Evolutionary conservation across 768 basidiomycete genomes (phyloP).

Genomic region (Royoungia palumana): DNA sequence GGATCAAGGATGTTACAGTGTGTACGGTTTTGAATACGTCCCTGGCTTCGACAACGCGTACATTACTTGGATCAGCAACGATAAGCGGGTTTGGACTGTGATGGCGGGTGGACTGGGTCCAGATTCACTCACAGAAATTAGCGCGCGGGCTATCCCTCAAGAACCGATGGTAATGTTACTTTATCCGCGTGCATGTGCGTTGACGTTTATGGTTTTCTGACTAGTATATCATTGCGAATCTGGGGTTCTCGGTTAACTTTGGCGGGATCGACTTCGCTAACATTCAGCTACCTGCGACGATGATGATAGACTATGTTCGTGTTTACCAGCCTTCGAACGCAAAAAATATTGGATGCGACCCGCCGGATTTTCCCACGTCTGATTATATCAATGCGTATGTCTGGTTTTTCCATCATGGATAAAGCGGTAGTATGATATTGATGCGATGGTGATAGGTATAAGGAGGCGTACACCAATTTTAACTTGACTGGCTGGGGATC

Average conservation of each 20-base stretch:
- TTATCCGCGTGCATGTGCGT: no score
- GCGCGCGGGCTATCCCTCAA: constrained; percentile 55
- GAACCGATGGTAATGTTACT: constrained; percentile 58
- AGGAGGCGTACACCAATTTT: constrained; percentile 43
- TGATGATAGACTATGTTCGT: constrained; percentile 80
- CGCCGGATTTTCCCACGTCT: constrained; percentile 66
- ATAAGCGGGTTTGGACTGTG: constrained; percentile 55
- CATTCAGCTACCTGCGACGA: constrained; percentile 52
- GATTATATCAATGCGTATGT: constrained; percentile 71
- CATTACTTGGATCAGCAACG: constrained; percentile 67
- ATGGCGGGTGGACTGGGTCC: constrained; percentile 45
- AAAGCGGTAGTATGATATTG: not conserved
- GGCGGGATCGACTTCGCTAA: constrained; percentile 59
- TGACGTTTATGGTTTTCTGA: not conserved
- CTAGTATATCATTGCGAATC: constrained; percentile 67
- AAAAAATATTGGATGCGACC: constrained; percentile 65
- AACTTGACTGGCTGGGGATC: constrained; percentile 43
- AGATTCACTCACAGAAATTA: constrained; percentile 51
- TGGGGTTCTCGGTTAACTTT: constrained; percentile 69
- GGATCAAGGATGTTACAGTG: constrained; percentile 38
- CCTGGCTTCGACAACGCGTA: constrained; percentile 52
- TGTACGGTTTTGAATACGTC: constrained; percentile 55
- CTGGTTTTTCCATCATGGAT: not conserved
- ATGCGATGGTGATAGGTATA: constrained; percentile 31
- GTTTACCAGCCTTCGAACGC: constrained; percentile 58